A percentile compares a stretch with the other conserved stretches of the same genome.
Conservation (phyloP, 495 filamentous ascomycete species). For the Podospora fimiseda region DNA sequence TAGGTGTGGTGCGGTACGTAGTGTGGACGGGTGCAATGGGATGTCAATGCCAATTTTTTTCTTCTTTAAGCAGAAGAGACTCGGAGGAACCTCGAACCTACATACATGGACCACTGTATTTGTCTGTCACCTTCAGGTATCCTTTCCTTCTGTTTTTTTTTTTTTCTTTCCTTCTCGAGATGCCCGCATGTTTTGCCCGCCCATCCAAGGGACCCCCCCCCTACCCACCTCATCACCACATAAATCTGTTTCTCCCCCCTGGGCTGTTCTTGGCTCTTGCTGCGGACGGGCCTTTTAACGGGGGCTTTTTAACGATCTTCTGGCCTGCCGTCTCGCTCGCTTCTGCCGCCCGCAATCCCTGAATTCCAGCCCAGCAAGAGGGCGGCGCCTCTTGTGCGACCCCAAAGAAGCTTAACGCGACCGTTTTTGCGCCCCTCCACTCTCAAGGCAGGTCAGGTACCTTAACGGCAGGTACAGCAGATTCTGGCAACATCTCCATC, state of each 20-base stretch:
- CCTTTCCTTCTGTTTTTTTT: too few species aligned
- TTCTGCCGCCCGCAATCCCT: constrained; percentile 20
- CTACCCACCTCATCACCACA: constrained; percentile 1
- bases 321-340: constrained; percentile 13
- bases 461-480: background rate
- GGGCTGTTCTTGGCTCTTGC: background rate
- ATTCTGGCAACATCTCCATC: background rate
- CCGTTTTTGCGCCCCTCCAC: background rate
- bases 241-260: too few species aligned
- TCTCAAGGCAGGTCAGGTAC: background rate
- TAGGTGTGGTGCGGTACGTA: too few species aligned
- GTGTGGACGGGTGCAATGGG: too few species aligned
- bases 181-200: background rate
- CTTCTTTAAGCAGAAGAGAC: background rate
- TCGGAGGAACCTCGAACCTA: constrained; percentile 1
- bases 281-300: constrained; percentile 8
- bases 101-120: background rate
- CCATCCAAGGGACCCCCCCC: background rate
- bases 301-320: constrained; percentile 15
- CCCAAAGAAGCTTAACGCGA: constrained; percentile 13
- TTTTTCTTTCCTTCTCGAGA: too few species aligned
- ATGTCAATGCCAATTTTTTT: too few species aligned
- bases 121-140: constrained; percentile 4
- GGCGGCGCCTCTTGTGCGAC: constrained; percentile 4
- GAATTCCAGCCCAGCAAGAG: constrained; percentile 16